Percentiles rank a stretch among this genome's conserved stretches.
Conservation (phyloP, 2,329 filamentous ascomycete species). For the Monilinia vaccinii-corymbosi region DNA sequence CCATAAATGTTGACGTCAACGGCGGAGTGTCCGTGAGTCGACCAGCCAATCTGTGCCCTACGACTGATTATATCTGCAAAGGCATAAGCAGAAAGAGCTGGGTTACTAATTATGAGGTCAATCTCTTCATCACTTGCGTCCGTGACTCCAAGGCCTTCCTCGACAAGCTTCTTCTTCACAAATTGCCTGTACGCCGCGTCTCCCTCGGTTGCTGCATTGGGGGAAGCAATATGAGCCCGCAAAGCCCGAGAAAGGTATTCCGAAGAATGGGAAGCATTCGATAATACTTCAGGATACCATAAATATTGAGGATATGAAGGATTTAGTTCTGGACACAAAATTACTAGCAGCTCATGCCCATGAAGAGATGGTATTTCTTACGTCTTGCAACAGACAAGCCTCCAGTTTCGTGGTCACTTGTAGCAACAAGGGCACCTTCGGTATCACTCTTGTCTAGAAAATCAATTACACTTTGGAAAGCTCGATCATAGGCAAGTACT, state of each 20-base stretch:
- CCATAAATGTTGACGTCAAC: conserved; percentile 97
- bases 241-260: conserved; percentile 61
- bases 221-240: conserved; percentile 42
- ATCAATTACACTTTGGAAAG: conserved; percentile 74
- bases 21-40: conserved; percentile 83
- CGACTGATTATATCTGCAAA: conserved; percentile 83
- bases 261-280: conserved; percentile 66
- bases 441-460: conserved; percentile 69
- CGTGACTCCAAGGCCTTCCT: conserved; percentile 63
- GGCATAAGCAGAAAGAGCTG: conserved; percentile 43
- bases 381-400: conserved; percentile 75
- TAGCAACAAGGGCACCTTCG: conserved; percentile 75
- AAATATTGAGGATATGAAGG: conserved; percentile 55
- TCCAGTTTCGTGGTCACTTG: conserved; percentile 94
- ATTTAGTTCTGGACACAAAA: conserved; percentile 40
- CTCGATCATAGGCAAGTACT: conserved; percentile 87
- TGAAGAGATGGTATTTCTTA: conserved; percentile 32
- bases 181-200: conserved; percentile 43
- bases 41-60: conserved; percentile 86
- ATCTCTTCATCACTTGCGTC: conserved; percentile 68
- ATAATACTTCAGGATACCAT: conserved; percentile 78
- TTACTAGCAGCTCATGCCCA: background rate
- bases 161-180: conserved; percentile 59
- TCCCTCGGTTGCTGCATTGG: conserved; percentile 2
- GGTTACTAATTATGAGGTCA: conserved; percentile 49